Conservation (phyloP, 108 stramenopile species). For the Cyclotella baltica region DNA sequence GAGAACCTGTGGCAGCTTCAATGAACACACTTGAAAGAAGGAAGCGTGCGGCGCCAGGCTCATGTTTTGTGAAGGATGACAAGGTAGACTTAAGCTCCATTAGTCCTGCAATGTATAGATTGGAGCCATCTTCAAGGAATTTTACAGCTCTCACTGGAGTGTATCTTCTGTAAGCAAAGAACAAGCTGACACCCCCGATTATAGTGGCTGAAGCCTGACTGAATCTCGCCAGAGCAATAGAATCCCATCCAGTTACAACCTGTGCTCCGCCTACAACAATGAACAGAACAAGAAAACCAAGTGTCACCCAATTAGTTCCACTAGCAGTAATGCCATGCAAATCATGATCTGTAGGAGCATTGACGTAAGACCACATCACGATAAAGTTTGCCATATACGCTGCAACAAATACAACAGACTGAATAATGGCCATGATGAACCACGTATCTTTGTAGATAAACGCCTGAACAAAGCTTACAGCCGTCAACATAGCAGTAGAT, state of each 20-base stretch:
- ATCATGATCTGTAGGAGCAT: constrained; percentile 36
- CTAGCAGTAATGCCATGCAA: constrained; percentile 43
- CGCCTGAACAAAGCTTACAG: constrained; percentile 35
- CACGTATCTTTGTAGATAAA: constrained; percentile 45
- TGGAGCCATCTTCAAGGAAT: constrained; percentile 16
- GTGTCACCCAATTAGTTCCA: constrained; percentile 21
- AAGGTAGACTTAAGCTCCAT: constrained; percentile 14
- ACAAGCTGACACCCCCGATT: constrained; percentile 26
- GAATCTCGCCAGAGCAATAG: constrained; percentile 19
- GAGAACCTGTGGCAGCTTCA: constrained; percentile 15
- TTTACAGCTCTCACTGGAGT: constrained; percentile 32
- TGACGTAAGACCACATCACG: constrained; percentile 44
- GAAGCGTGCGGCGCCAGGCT: constrained; percentile 25
- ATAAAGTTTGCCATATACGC: constrained; percentile 43
- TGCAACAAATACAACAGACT: constrained; percentile 25
- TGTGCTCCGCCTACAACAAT: constrained; percentile 34
- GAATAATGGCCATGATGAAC: constrained; percentile 37
- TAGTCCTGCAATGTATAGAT: constrained; percentile 31
- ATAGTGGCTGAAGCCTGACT: constrained; percentile 23
- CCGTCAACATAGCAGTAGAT: constrained; percentile 14
- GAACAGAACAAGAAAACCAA: constrained; percentile 33
- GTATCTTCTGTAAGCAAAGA: constrained; percentile 34
- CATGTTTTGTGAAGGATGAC: constrained; percentile 20
- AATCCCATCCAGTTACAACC: constrained; percentile 23
- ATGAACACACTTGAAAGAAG: constrained; percentile 18